These are phyloP conservation scores for Phytophthora nicotianae DNA, from an alignment of 352 stramenopile species.

Conservation along the genomic window DNA sequence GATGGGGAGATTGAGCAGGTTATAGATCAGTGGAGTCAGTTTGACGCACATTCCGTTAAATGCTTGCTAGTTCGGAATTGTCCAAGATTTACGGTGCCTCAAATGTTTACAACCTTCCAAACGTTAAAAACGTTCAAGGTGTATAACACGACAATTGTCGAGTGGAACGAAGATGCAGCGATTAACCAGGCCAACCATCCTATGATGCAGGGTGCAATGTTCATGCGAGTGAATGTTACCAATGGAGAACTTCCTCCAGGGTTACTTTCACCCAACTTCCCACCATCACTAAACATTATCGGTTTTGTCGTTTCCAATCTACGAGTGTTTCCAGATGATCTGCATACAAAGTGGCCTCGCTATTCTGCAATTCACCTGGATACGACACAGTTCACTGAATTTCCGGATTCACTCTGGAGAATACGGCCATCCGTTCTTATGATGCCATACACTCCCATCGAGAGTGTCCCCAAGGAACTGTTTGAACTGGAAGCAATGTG, in stretches of 20 bases:
- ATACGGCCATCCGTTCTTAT: conserved; percentile 24
- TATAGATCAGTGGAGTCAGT: conserved; percentile 14
- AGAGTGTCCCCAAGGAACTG: conserved; percentile 25
- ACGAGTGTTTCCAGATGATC: conserved; percentile 26
- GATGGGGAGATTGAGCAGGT: conserved; percentile 17
- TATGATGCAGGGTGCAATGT: conserved; percentile 12
- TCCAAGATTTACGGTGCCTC: conserved; percentile 26
- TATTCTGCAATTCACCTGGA: conserved; percentile 32
- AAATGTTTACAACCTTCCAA: conserved; percentile 15
- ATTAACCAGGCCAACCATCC: conserved; percentile 20
- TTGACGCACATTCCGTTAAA: conserved; percentile 23
- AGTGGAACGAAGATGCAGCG: conserved; percentile 29
- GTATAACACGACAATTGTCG: conserved; percentile 39
- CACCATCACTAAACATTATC: conserved; percentile 23
- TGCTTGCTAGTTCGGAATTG: conserved; percentile 30
- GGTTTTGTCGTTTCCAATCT: conserved; percentile 38
- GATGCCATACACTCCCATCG: conserved; percentile 26
- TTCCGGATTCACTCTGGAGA: conserved; percentile 28
- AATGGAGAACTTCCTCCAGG: conserved; percentile 31
- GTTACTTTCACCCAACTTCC: conserved; percentile 27
- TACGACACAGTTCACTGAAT: conserved; percentile 28
- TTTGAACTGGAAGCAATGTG: conserved; percentile 32
- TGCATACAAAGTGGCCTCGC: conserved; percentile 36
- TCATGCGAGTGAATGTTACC: conserved; percentile 31
- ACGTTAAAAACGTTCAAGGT: conserved; percentile 27